These are phyloP conservation scores for Globisporangium viniferum DNA, from an alignment of 352 stramenopile species.

Conservation along the genomic window DNA sequence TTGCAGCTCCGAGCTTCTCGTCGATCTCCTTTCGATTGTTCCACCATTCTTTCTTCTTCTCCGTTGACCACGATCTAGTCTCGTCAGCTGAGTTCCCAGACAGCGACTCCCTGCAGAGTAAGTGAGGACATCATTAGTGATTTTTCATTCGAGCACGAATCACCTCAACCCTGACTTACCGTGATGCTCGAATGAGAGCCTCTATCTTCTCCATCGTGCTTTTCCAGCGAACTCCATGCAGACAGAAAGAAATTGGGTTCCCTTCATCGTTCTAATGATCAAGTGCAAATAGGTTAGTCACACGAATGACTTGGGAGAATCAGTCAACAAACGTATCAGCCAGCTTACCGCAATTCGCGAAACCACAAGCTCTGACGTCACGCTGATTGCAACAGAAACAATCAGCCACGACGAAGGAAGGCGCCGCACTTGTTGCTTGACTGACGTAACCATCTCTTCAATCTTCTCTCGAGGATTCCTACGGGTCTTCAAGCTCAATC, in stretches of 20 bases:
- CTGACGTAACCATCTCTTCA: conserved; percentile 15
- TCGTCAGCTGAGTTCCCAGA: conserved; percentile 57
- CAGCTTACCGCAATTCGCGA: conserved; percentile 36
- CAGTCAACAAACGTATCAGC: not conserved
- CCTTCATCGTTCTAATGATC: conserved; percentile 36
- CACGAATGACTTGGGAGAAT: not conserved
- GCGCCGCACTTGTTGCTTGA: conserved; percentile 22
- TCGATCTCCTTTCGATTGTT: conserved; percentile 57
- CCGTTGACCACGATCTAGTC: conserved; percentile 41
- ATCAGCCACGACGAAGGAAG: conserved; percentile 43
- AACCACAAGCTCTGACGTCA: conserved; percentile 47
- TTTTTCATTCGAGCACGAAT: not conserved
- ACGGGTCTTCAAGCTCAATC: not conserved
- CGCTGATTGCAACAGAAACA: conserved; percentile 35
- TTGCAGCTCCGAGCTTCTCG: conserved; percentile 31
- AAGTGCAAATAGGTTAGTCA: conserved; percentile 5
- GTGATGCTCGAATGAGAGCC: conserved; percentile 53
- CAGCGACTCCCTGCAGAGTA: conserved; percentile 41
- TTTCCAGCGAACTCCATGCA: conserved; percentile 40
- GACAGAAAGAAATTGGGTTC: conserved; percentile 46
- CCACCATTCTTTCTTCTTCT: conserved; percentile 83
- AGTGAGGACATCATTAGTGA: not conserved
- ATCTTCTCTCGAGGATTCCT: conserved; percentile 12
- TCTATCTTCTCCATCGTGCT: conserved; percentile 38
- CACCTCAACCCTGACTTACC: conserved; percentile 25